Evolutionary conservation across 768 basidiomycete genomes (phyloP), one percentile per base, ranked within the genome.

Genomic region (Lanmaoa pseudosensibilis): DNA sequence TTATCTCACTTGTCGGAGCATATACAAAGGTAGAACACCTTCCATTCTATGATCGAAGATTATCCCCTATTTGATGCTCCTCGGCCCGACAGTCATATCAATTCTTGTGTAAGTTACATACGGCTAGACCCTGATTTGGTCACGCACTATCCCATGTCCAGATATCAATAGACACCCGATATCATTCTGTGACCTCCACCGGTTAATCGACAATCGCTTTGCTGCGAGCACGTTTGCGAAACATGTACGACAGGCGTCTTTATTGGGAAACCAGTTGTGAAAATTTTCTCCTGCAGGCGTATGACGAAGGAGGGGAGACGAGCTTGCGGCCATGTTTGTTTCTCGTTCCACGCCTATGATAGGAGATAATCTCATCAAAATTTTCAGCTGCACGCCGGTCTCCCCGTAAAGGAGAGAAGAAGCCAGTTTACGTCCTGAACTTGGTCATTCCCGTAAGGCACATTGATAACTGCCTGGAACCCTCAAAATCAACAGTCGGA

Each of bases 351-450:
- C 50, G 23, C 60, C 51, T n/a, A n/a, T n/a, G n/a, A 45, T 53
- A 52, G 61, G 59, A 55, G 54, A 38, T 18, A 5, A 19, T 50
- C 62, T 63, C 50, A 46, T 43, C 53, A 13, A 53, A 19, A 15
- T 48, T 57, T 51, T 37, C 54, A 90, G 89, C 74, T 48, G 66
- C 66, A 43, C 83, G 90, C 56, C 80, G 88, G 34, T 89, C 93
- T 34, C 90, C 93, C 33, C 84, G 88, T 39, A 93, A 90, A 72
- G 70, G 75, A 23, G 92, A 93, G 66, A 86, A 85, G 70, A 83
- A 83, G 69, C 86, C 94, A 5, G 83, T 94, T 57, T 98, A 90
- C 69, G 87, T 94, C 45, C 75, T 98, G 46, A 86, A 91, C 66
- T 66, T 98, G 56, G 78, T 75, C 10, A 73, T 94, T 19, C 85